phyloP scores from a whole-genome alignment of 2,329 filamentous ascomycete species.

The Claviceps pazoutovae region DNA sequence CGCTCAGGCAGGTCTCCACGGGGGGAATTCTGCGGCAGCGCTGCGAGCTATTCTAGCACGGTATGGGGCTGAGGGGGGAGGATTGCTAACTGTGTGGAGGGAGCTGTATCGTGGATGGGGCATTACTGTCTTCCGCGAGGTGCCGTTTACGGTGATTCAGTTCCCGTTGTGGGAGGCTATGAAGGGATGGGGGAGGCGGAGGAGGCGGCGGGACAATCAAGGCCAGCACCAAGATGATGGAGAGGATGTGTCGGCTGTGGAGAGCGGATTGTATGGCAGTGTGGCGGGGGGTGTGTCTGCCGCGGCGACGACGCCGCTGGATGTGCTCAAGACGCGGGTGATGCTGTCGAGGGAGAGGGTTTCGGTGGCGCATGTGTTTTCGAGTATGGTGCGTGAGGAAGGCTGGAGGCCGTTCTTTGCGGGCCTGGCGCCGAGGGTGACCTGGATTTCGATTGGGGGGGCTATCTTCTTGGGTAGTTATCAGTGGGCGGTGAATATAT shows the following conservation, averaged over 20 bases:
- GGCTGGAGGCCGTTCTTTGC: slow-evolving; percentile 59
- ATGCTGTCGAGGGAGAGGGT: slow-evolving; percentile 70
- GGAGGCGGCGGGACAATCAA: slow-evolving; percentile 11
- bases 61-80: slow-evolving; percentile 19
- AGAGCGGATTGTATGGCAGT: slow-evolving; percentile 77
- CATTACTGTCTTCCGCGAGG: slow-evolving; percentile 88
- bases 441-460: slow-evolving; percentile 91
- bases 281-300: slow-evolving; percentile 75
- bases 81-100: slow-evolving; percentile 49
- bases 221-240: slow-evolving; percentile 6
- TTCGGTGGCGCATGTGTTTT: slow-evolving; percentile 44
- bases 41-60: slow-evolving; percentile 54
- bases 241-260: slow-evolving; percentile 48
- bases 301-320: slow-evolving; percentile 77
- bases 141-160: slow-evolving; percentile 93
- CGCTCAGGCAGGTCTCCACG: slow-evolving; percentile 75
- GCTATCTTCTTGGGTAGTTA: slow-evolving; percentile 92
- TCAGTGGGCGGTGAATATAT: slow-evolving; percentile 69
- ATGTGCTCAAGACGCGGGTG: slow-evolving; percentile 92
- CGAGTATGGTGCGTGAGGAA: slow-evolving; percentile 47
- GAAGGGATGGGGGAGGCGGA: slow-evolving; percentile 48
- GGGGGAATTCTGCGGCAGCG: slow-evolving; percentile 52
- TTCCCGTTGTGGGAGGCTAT: slow-evolving; percentile 94
- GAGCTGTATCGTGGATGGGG: slow-evolving; percentile 87
- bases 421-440: slow-evolving; percentile 66